phyloP scores from a whole-genome alignment of 805 yeast species.

The Yamadazyma scolyti region DNA sequence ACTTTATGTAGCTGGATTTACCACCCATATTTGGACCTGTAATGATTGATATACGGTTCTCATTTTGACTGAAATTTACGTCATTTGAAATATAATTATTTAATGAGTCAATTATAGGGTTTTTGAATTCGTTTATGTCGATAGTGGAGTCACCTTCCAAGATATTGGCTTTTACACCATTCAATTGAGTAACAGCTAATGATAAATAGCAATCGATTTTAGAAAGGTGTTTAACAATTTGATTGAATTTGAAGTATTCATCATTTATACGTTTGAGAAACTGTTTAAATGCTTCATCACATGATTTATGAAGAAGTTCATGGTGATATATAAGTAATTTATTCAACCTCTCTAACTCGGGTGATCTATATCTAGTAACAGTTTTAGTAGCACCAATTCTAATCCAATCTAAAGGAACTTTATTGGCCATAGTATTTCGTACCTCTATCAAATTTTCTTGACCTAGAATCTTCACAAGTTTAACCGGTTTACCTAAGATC shows the following conservation, averaged over 20 bases:
- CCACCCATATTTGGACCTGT: constrained; percentile 94
- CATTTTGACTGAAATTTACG: constrained; percentile 43
- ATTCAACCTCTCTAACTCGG: constrained; percentile 48
- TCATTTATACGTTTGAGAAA: constrained; percentile 36
- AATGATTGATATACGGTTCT: constrained; percentile 54
- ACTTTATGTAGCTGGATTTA: constrained; percentile 72
- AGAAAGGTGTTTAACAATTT: constrained; percentile 47
- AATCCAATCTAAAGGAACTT: constrained; percentile 72
- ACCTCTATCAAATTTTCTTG: constrained; percentile 79
- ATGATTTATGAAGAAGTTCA: constrained; percentile 45
- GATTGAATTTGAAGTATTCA: constrained; percentile 30
- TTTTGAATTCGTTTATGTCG: constrained; percentile 54
- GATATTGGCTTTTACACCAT: constrained; percentile 45
- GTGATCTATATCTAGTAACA: constrained; percentile 71
- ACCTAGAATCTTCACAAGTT: constrained; percentile 52
- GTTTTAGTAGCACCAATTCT: constrained; percentile 66
- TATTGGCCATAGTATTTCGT: constrained; percentile 50
- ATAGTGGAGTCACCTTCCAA: constrained; percentile 38
- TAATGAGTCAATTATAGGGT: constrained; percentile 62
- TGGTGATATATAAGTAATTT: constrained; percentile 57
- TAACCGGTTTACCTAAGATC: constrained; percentile 51
- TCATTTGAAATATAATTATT: constrained; percentile 64
- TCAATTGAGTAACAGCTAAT: constrained; percentile 55
- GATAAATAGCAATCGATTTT: constrained; percentile 66
- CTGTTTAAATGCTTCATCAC: constrained; percentile 44